Conservation (phyloP, 1,284 basidiomycete genomes). For the Cryptococcus maquisensis region DNA sequence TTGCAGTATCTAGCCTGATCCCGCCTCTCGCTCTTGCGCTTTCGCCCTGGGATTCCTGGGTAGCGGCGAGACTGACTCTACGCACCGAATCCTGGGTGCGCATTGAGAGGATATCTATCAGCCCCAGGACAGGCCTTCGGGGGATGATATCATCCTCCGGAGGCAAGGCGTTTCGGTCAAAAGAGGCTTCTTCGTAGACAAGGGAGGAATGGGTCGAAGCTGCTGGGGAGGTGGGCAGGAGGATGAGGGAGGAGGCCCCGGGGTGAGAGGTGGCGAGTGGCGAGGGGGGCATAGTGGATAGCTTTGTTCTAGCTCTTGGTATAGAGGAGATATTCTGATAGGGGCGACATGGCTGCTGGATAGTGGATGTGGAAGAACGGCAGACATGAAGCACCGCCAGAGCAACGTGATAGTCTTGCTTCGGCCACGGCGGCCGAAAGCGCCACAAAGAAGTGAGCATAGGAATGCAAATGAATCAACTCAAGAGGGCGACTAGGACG, state of each 20-base stretch:
- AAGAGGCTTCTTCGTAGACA: conserved; percentile 12
- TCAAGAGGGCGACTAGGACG: too few relatives aligned
- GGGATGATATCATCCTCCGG: background rate
- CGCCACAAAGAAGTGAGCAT: too few relatives aligned
- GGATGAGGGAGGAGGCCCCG: background rate
- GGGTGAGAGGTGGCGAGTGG: too few relatives aligned
- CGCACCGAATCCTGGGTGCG: background rate
- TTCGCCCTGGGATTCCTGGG: background rate
- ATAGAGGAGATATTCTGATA: too few relatives aligned
- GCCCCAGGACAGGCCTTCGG: conserved; percentile 9
- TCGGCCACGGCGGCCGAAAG: too few relatives aligned
- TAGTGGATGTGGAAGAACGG: too few relatives aligned
- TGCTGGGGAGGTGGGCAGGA: background rate
- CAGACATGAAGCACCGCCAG: too few relatives aligned
- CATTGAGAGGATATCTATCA: conserved; percentile 18
- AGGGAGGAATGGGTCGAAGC: conserved; percentile 8
- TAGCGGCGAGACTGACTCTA: background rate
- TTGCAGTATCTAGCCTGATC: background rate
- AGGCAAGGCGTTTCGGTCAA: conserved; percentile 7
- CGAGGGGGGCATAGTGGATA: too few relatives aligned
- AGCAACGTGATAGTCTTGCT: too few relatives aligned
- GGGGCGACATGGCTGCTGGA: too few relatives aligned
- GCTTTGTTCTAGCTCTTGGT: too few relatives aligned
- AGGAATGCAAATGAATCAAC: too few relatives aligned
- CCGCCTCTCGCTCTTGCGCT: background rate